phyloP scores from a whole-genome alignment of 495 filamentous ascomycete species.

The Lepraria neglecta region DNA sequence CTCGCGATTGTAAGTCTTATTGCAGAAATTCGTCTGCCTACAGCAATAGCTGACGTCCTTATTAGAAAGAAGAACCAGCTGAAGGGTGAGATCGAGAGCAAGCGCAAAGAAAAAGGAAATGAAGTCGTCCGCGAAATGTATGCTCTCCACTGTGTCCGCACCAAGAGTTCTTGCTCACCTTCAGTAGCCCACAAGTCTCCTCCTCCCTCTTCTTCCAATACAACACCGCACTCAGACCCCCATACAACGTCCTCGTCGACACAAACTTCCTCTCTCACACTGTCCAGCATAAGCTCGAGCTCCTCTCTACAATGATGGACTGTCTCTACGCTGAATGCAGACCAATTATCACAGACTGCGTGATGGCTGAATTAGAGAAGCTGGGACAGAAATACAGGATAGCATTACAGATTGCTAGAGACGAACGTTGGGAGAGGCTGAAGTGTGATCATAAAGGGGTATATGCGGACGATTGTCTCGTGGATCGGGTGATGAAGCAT shows the following conservation, averaged over 20 bases:
- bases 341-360: slow-evolving; percentile 47
- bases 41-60: background rate
- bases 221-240: slow-evolving; percentile 83
- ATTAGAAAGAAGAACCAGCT: slow-evolving; percentile 45
- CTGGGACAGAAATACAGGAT: slow-evolving; percentile 84
- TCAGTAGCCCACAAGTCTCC: slow-evolving; percentile 49
- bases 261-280: slow-evolving; percentile 94
- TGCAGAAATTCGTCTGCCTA: background rate
- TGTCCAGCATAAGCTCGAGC: slow-evolving; percentile 80
- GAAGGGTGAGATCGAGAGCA: slow-evolving; percentile 44
- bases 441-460: slow-evolving; percentile 83
- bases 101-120: slow-evolving; percentile 46
- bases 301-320: slow-evolving; percentile 69
- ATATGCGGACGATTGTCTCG: slow-evolving; percentile 94
- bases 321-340: slow-evolving; percentile 49
- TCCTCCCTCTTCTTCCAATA: slow-evolving; percentile 90
- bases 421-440: slow-evolving; percentile 79
- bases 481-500: slow-evolving; percentile 73
- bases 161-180: slow-evolving; percentile 1
- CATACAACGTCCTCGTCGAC: slow-evolving; percentile 63
- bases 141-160: slow-evolving; percentile 4
- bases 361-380: slow-evolving; percentile 77
- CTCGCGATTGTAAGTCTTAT: slow-evolving; percentile 36
- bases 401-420: slow-evolving; percentile 83
- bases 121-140: slow-evolving; percentile 64